Conservation (phyloP, 352 stramenopile species). For the Pythium phragmitis region DNA sequence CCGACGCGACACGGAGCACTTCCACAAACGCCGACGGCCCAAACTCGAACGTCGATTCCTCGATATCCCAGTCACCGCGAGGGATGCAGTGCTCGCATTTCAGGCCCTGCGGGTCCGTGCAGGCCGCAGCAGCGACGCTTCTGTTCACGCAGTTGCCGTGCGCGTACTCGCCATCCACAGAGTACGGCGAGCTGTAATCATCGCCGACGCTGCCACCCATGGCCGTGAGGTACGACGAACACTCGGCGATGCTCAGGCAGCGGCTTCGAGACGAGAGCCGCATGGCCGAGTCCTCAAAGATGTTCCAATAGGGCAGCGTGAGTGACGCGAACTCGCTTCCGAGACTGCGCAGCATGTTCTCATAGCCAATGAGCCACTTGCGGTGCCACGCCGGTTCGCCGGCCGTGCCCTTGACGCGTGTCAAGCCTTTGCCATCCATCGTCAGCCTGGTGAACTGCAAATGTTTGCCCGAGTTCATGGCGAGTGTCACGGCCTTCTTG, state of each 20-base stretch:
- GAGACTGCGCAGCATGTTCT: constrained; percentile 44
- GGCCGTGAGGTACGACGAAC: constrained; percentile 46
- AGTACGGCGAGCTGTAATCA: constrained; percentile 26
- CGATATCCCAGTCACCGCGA: constrained; percentile 63
- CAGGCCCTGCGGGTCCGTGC: constrained; percentile 30
- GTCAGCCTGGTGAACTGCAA: constrained; percentile 35
- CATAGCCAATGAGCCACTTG: constrained; percentile 34
- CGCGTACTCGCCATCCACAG: constrained; percentile 32
- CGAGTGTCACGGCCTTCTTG: constrained; percentile 26
- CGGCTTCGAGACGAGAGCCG: constrained; percentile 17
- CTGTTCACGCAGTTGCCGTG: constrained; percentile 58
- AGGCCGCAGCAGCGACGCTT: constrained; percentile 46
- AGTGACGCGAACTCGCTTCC: constrained; percentile 25
- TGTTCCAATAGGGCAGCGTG: constrained; percentile 41
- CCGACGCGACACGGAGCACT: constrained; percentile 43
- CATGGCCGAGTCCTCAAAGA: constrained; percentile 30
- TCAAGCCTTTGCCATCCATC: constrained; percentile 24
- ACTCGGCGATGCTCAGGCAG: constrained; percentile 31
- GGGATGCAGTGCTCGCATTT: constrained; percentile 64
- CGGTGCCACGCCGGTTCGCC: constrained; percentile 33
- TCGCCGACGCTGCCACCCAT: constrained; percentile 51
- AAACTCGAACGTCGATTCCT: constrained; percentile 63
- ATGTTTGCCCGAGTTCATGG: constrained; percentile 36
- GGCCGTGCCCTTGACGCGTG: constrained; percentile 23
- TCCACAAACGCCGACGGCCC: constrained; percentile 60